These are phyloP conservation scores for Aspergillus ochraceoroseus DNA, from an alignment of 2,329 filamentous ascomycete genomes.

Conservation along the genomic window DNA sequence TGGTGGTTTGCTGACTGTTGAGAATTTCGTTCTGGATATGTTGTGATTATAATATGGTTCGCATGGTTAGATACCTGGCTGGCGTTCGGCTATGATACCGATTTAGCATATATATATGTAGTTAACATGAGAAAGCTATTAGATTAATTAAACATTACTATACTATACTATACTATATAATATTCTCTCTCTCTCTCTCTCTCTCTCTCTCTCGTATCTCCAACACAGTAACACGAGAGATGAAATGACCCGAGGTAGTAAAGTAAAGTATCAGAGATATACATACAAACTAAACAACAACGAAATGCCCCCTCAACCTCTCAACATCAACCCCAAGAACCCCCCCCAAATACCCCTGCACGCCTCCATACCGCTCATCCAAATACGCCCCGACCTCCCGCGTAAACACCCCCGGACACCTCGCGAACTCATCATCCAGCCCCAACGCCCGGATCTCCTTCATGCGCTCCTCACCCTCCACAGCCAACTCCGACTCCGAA, in stretches of 20 bases:
- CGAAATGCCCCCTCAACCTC: slow-evolving; percentile 28
- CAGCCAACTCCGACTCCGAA: slow-evolving; percentile 56
- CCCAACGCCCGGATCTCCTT: slow-evolving; percentile 67
- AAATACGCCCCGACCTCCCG: slow-evolving; percentile 55
- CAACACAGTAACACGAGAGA: too few relatives aligned
- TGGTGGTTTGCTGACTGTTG: too few relatives aligned
- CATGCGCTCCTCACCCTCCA: slow-evolving; percentile 60
- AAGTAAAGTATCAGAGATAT: too few relatives aligned
- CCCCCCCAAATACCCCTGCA: slow-evolving; percentile 63
- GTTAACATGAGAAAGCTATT: too few relatives aligned
- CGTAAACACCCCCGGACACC: slow-evolving; percentile 63
- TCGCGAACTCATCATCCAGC: slow-evolving; percentile 66
- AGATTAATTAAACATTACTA: too few relatives aligned
- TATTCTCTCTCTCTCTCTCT: too few relatives aligned
- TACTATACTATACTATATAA: too few relatives aligned
- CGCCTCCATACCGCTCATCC: slow-evolving; percentile 58
- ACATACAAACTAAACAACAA: slow-evolving; percentile 16
- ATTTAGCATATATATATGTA: slow-evolving; percentile 5
- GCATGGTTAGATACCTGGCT: slow-evolving; percentile 5
- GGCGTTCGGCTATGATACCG: neutral
- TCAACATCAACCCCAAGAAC: slow-evolving; percentile 45
- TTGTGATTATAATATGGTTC: neutral
- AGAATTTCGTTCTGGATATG: neutral
- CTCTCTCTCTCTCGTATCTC: too few relatives aligned
- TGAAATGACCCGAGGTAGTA: too few relatives aligned